Evolutionary conservation across 23 red algal species (phyloP), one percentile per base, ranked within the genome.

Genomic region (Chondrus crispus): DNA sequence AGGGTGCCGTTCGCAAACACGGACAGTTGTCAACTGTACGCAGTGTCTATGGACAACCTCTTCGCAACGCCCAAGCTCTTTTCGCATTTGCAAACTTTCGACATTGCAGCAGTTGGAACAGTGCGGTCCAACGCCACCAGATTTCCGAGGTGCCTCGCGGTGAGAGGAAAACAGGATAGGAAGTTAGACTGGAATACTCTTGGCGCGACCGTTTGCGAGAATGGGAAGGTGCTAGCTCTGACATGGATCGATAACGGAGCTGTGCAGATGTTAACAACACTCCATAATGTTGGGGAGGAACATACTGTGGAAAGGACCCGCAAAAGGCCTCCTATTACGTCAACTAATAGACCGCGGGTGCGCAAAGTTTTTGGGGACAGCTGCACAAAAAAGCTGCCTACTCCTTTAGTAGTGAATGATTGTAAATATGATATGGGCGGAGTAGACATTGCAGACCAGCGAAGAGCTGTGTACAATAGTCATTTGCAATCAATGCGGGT

Each of bases 31-130:
- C 7, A 40, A 76, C 37, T 37, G 5, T 76, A 76, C 44, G 28
- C 71, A 26, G 43, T 76, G 24, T 76, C 24, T 38, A 40, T 76
- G 71, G 71, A 76, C 19, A 7, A 76, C 43, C 71, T 76, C 71
- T 76, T 76, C 39, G 33, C 71, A n/a, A 76, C 71, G 43, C 71
- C 71, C 5, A 76, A 76, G 71, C 44, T 76, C 39, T 76, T 76
- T 76, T 38, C n/a, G 28, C 19, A 40, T 40, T 38, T 76, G 7
- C 11, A 38, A 40, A 20, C 33, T 28, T 40, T 26, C 33, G 28
- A 40, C 11, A 76, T 76, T 76, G 39, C 39, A 28, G 11, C 71
- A n/a, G 44, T 48, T 5, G 71, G 71, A 46, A 76, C 71, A 40
- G 6, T 42, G 37, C 7, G 71, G 6, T 76, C 37, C 28, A 76